phyloP scores from a whole-genome alignment of 1,284 basidiomycete species.

The Marasmius tenuissimus region DNA sequence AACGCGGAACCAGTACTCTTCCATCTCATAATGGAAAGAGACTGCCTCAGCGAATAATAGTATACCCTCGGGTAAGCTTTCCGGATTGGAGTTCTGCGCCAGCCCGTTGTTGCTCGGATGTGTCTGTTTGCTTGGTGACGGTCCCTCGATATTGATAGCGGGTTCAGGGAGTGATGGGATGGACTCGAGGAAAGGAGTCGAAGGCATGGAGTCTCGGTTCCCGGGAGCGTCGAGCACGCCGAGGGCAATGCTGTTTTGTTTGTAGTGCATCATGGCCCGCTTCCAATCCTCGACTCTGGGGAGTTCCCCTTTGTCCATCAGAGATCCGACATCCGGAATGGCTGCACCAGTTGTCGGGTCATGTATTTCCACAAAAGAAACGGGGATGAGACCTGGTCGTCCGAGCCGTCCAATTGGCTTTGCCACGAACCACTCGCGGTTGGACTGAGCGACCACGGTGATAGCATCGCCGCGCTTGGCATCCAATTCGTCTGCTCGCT shows the following conservation, averaged over 20 bases:
- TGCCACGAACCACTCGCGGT: constrained; percentile 87
- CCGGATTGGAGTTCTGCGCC: constrained; percentile 35
- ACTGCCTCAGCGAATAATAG: constrained; percentile 89
- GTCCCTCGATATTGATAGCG: constrained; percentile 22
- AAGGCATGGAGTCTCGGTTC: constrained; percentile 40
- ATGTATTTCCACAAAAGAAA: constrained; percentile 93
- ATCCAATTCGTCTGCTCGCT: constrained; percentile 94
- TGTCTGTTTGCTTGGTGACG: constrained; percentile 23
- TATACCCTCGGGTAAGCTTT: constrained; percentile 74
- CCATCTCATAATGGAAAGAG: constrained; percentile 95
- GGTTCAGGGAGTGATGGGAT: constrained; percentile 20
- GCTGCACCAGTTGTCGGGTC: constrained; percentile 86
- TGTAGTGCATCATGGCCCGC: constrained; percentile 91
- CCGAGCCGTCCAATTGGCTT: constrained; percentile 96
- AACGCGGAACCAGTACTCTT: constrained; percentile 97
- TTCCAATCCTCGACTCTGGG: constrained; percentile 99
- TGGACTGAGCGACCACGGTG: constrained; percentile 88
- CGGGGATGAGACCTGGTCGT: constrained; percentile 94
- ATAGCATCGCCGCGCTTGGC: constrained; percentile 93
- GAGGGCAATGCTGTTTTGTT: constrained; percentile 92
- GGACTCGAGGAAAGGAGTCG: constrained; percentile 40
- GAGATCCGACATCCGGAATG: constrained; percentile 69
- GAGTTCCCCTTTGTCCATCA: constrained; percentile 84
- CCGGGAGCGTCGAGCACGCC: constrained; percentile 81
- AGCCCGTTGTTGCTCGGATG: constrained; percentile 18